Evolutionary conservation across 2,329 filamentous ascomycete species (phyloP).

Genomic region (Trichoderma brevicompactum): DNA sequence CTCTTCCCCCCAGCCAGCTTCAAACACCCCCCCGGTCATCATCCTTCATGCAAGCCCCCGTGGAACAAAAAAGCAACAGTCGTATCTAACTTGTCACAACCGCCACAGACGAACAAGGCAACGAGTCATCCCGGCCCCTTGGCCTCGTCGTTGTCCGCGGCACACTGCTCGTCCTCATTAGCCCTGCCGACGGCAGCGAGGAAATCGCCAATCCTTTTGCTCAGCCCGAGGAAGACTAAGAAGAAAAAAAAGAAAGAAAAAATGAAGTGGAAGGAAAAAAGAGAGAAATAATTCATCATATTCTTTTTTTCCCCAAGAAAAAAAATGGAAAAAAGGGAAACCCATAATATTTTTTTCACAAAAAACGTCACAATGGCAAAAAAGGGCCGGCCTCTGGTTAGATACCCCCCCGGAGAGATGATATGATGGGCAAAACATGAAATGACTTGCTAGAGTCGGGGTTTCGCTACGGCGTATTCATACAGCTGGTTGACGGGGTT

Average conservation of each 20-base stretch:
- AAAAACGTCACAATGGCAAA: background rate
- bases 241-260: background rate
- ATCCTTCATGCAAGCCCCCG: too few relatives aligned
- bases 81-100: background rate
- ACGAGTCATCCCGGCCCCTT: conserved; percentile 77
- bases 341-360: background rate
- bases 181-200: conserved; percentile 91
- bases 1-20: too few relatives aligned
- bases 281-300: background rate
- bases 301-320: too few relatives aligned
- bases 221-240: conserved; percentile 68
- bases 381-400: background rate
- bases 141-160: conserved; percentile 90
- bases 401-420: background rate
- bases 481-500: background rate
- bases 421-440: too few relatives aligned
- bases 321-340: background rate
- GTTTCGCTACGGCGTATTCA: background rate
- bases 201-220: conserved; percentile 94
- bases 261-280: background rate
- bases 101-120: conserved; percentile 82
- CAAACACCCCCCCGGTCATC: too few relatives aligned
- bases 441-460: background rate
- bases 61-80: background rate
- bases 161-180: conserved; percentile 89